Evolutionary conservation across 495 filamentous ascomycete species (phyloP), one percentile per base, ranked within the genome.

Genomic region (Podospora didyma): DNA sequence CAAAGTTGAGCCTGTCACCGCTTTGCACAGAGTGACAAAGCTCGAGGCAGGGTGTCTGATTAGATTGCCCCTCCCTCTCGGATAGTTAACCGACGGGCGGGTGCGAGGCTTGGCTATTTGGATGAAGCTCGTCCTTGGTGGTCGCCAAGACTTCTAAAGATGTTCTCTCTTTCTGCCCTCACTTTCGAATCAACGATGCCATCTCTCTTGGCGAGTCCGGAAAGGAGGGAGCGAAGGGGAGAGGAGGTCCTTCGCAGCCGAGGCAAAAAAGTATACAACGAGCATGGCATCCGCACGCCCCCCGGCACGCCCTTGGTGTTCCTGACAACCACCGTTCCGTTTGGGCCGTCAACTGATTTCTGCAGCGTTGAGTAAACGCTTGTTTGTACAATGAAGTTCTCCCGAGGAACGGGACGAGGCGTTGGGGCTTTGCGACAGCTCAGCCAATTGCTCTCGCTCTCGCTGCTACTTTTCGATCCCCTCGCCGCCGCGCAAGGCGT

Each of bases 91-190:
- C 53, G 53, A 56, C 5, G 46, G 49, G 42, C 45, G 52, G 42
- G 28, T 39, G 42, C 23, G 16, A 28, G 45, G 41, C 49, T 57
- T 57, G 47, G 49, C 55, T 51, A 49, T 57, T 51, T 57, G 55
- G 55, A 57, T 51, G 42, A 57, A 57, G 55, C 42, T 35, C 20
- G 23, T 10, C 20, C 14, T 14, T 42, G 16, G 20, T 11, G 21
- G 31, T 22, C 17, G 45, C 47, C 46, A 49, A 56, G 46, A 31
- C 24, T 17, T 42, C n/a, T 42, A 42, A 16, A 42, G 39, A 7
- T 14, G 12, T 42, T 42, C 39, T 17, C 12, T 42, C 39, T 5
- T 17, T 17, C 34, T 42, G 12, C 39, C n/a, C n/a, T 37, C n/a
- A 35, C 49, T n/a, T n/a, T 21, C 21, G 17, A 16, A 41, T 21